Evolutionary conservation across 805 yeast genomes (phyloP).

Genomic region (Danielozyma ontarioensis): DNA sequence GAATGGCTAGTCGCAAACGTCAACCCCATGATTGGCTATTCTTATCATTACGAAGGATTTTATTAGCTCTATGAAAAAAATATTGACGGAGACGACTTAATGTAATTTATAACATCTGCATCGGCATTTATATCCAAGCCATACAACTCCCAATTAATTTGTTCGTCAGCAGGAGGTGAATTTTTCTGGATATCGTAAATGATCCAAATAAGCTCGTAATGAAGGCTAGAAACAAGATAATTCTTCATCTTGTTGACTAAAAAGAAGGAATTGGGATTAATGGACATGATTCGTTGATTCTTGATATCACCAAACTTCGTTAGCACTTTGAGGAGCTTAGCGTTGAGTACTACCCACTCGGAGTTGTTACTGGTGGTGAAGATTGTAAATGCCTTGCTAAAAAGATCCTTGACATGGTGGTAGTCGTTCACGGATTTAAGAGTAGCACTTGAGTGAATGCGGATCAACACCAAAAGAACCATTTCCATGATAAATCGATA

Average conservation of each 20-base stretch:
- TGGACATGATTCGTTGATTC: conserved; percentile 4
- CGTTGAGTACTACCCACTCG: conserved; percentile 6
- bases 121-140: conserved; percentile 19
- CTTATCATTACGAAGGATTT: not conserved
- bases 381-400: conserved; percentile 15
- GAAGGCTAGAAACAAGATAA: conserved; percentile 30
- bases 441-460: conserved; percentile 9
- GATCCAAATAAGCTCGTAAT: conserved; percentile 36
- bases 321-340: conserved; percentile 8
- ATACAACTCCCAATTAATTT: conserved; percentile 21
- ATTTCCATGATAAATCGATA: conserved; percentile 34
- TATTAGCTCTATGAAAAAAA: conserved; percentile 1
- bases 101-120: conserved; percentile 13
- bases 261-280: conserved; percentile 15
- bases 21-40: no score
- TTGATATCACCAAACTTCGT: conserved; percentile 8
- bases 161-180: conserved; percentile 3
- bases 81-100: conserved; percentile 2
- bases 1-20: no score
- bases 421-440: not conserved
- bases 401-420: conserved; percentile 9
- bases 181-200: conserved; percentile 21
- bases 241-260: conserved; percentile 29
- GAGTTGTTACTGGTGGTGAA: conserved; percentile 6
- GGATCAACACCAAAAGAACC: conserved; percentile 23